Base-by-base conservation (phyloP, 139 green algal genomes). In the Limnomonas spitsbergensis region DNA sequence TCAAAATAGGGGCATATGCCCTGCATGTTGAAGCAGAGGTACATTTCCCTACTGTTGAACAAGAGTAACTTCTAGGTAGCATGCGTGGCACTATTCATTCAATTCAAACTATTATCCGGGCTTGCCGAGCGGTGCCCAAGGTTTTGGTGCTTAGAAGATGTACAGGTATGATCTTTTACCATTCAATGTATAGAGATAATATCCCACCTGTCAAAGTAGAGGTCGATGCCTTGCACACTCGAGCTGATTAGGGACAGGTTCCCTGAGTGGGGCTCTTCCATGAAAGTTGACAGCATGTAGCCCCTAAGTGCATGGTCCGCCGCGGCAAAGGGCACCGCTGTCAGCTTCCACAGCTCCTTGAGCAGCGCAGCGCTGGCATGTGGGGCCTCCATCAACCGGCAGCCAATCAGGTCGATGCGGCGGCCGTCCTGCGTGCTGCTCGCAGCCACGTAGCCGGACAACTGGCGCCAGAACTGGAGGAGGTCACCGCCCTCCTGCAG, bases 381-480 rank as follows among this genome's bases (percentile, higher is more conserved):
- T 4, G 83, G 83, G 26, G 76, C 77, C 73, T 88, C 83, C 29
- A 80, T 54, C 9, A 85, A 40, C 39, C 80, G 53, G 73, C 83
- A 84, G 26, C 77, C 83, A 1, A 88, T 40, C 36, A 88, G 61
- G 78, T 88, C 83, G 27, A 88, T 40, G 0, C 83, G 77, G 40
- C 80, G 35, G 6, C 68, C 68, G 24, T 74, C 68, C 29, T 32
- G 4, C 7, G 24, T 32, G 35, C 56, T 20, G 29, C 56, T 32
- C 56, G 56, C 56, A 4, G 56, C 56, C 4, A 88, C 83, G 61
- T 73, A 83, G 77, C 78, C 80, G 1, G 83, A 53, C 32, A 88
- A 40, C 53, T 82, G 77, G 1, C 83, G 73, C 83, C 83, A 88
- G 75, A 88, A 88, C 42, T 88, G 83, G 2, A 68, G 56, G 40